phyloP scores from a whole-genome alignment of 805 yeast genomes.

The Candida silvicultrix region DNA sequence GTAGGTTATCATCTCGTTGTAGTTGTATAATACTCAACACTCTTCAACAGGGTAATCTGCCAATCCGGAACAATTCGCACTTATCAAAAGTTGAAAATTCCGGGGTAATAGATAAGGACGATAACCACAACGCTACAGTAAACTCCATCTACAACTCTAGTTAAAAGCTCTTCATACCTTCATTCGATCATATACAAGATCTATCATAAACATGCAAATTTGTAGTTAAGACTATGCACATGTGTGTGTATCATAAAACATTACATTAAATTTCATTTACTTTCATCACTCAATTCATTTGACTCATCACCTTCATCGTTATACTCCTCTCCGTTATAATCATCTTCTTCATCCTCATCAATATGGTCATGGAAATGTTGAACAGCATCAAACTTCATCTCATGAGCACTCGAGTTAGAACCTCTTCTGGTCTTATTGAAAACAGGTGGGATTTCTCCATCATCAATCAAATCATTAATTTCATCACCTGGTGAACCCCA shows the following conservation, averaged over 20 bases:
- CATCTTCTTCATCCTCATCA: background rate
- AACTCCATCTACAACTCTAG: too few species aligned
- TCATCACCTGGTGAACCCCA: constrained; percentile 89
- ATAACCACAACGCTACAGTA: too few species aligned
- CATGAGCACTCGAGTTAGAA: constrained; percentile 39
- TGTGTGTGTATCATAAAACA: background rate
- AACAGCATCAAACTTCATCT: constrained; percentile 29
- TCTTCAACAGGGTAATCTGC: too few species aligned
- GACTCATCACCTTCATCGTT: background rate
- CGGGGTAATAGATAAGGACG: too few species aligned
- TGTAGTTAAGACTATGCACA: background rate
- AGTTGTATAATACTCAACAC: too few species aligned
- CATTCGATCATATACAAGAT: background rate
- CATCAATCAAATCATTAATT: constrained; percentile 51
- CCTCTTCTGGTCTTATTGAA: constrained; percentile 42
- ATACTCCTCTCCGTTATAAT: background rate
- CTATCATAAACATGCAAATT: background rate
- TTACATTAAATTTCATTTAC: background rate
- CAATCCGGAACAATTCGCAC: too few species aligned
- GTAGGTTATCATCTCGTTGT: too few species aligned
- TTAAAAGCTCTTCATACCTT: too few species aligned
- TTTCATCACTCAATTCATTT: background rate
- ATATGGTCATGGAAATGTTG: constrained; percentile 14
- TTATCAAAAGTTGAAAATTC: too few species aligned
- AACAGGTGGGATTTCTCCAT: constrained; percentile 47